These are phyloP conservation scores for Litchi chinensis DNA, from an alignment of 345 rosid species.

Conservation along the genomic window DNA sequence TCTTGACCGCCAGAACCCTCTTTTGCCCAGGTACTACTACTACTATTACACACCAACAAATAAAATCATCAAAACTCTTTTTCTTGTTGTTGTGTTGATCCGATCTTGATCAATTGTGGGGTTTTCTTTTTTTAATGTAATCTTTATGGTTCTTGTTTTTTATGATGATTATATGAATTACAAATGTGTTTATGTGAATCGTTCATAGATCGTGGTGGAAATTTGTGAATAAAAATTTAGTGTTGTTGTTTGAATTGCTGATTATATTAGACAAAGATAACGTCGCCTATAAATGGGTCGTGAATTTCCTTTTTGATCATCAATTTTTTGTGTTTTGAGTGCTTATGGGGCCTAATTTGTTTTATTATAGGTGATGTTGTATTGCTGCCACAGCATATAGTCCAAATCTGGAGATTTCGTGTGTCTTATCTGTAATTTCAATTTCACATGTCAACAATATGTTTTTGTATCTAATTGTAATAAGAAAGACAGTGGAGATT, in stretches of 20 bases:
- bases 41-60: not conserved
- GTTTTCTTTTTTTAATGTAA: not conserved
- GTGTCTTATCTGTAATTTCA: not conserved
- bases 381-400: not conserved
- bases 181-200: not conserved
- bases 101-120: conserved; percentile 15
- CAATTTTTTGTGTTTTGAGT: not conserved
- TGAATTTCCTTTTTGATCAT: not conserved
- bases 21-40: conserved; percentile 71
- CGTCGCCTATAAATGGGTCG: not conserved
- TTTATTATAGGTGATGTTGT: not conserved
- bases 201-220: conserved; percentile 10
- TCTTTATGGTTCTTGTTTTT: not conserved
- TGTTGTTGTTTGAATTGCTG: not conserved
- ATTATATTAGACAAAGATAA: not conserved
- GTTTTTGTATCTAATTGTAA: not conserved
- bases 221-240: not conserved
- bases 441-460: not conserved
- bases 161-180: not conserved
- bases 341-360: not conserved
- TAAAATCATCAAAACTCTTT: not conserved
- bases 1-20: conserved; percentile 71
- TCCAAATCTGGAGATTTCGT: conserved; percentile 14
- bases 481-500: conserved; percentile 14
- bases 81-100: conserved; percentile 12